Evolutionary conservation across 1,284 basidiomycete genomes (phyloP).

Genomic region (Thecaphora thlaspeos): DNA sequence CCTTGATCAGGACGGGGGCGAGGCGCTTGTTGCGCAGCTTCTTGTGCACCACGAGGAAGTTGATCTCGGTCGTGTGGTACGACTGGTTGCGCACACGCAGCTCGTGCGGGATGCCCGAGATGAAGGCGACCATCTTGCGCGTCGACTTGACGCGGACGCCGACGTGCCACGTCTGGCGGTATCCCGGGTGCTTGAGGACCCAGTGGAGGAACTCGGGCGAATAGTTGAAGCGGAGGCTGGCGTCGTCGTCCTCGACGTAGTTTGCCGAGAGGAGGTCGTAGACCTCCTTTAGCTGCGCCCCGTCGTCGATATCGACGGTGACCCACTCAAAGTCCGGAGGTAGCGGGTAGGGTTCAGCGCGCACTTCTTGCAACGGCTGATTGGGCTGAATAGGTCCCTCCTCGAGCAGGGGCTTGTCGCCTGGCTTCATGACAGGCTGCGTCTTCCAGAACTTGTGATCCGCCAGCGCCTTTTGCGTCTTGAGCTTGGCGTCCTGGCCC

Average conservation of each 20-base stretch:
- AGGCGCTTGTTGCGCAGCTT: slow-evolving; percentile 93
- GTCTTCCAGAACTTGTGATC: slow-evolving; percentile 58
- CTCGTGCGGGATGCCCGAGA: slow-evolving; percentile 79
- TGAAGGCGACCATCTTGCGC: slow-evolving; percentile 89
- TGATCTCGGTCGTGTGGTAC: slow-evolving; percentile 72
- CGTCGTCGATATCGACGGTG: slow-evolving; percentile 75
- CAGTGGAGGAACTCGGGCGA: slow-evolving; percentile 91
- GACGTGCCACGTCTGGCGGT: slow-evolving; percentile 88
- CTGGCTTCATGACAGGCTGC: slow-evolving; percentile 80
- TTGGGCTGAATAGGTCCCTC: slow-evolving; percentile 89
- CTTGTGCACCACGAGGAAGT: slow-evolving; percentile 97
- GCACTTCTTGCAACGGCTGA: slow-evolving; percentile 73
- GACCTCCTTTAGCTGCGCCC: slow-evolving; percentile 78
- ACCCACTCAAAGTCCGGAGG: slow-evolving; percentile 95
- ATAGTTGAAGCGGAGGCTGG: slow-evolving; percentile 94
- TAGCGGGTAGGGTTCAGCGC: slow-evolving; percentile 80
- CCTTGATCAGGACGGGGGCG: slow-evolving; percentile 95
- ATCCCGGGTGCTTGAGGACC: slow-evolving; percentile 93
- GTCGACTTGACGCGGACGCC: slow-evolving; percentile 85
- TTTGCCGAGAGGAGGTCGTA: slow-evolving; percentile 87
- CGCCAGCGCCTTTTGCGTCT: slow-evolving; percentile 36
- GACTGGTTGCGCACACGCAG: slow-evolving; percentile 46
- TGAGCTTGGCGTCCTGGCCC: slow-evolving; percentile 42
- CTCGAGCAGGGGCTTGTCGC: slow-evolving; percentile 48
- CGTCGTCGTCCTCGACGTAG: slow-evolving; percentile 96